Conservation (phyloP, 1,284 basidiomycete species). For the Abortiporus biennis region DNA sequence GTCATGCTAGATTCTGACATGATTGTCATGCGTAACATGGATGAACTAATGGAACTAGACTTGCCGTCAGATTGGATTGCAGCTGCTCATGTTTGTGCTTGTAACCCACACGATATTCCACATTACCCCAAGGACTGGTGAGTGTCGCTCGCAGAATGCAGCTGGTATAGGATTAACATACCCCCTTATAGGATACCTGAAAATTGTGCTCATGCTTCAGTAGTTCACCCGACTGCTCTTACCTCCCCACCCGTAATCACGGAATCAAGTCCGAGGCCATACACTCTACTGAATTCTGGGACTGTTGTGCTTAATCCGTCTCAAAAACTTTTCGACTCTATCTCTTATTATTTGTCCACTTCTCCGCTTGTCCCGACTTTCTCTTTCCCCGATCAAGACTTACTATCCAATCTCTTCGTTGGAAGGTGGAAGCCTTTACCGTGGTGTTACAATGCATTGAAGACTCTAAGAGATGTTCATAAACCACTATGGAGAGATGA, state of each 20-base stretch:
- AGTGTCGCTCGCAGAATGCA: conserved; percentile 17
- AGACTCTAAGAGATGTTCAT: conserved; percentile 70
- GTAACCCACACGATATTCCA: conserved; percentile 79
- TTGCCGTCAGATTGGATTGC: conserved; percentile 73
- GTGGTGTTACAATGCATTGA: conserved; percentile 86
- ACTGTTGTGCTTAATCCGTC: conserved; percentile 86
- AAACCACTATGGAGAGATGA: conserved; percentile 70
- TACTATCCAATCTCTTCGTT: conserved; percentile 76
- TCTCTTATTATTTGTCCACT: conserved; percentile 60
- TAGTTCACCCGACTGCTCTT: conserved; percentile 45
- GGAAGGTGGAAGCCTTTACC: conserved; percentile 71
- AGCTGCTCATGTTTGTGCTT: conserved; percentile 86
- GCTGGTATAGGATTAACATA: not conserved
- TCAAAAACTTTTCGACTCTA: conserved; percentile 36
- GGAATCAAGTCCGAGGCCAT: conserved; percentile 57
- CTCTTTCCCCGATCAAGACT: conserved; percentile 90
- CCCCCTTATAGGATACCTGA: conserved; percentile 64
- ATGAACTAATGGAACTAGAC: conserved; percentile 78
- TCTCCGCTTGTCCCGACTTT: conserved; percentile 67
- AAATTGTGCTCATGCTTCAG: conserved; percentile 81
- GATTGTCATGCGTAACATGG: conserved; percentile 85
- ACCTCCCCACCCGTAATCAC: conserved; percentile 41
- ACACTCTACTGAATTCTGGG: conserved; percentile 83
- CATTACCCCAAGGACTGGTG: conserved; percentile 92
- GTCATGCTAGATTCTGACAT: conserved; percentile 91